Base-by-base conservation (phyloP, 2,329 filamentous ascomycete genomes). In the Venturia oleaginea region DNA sequence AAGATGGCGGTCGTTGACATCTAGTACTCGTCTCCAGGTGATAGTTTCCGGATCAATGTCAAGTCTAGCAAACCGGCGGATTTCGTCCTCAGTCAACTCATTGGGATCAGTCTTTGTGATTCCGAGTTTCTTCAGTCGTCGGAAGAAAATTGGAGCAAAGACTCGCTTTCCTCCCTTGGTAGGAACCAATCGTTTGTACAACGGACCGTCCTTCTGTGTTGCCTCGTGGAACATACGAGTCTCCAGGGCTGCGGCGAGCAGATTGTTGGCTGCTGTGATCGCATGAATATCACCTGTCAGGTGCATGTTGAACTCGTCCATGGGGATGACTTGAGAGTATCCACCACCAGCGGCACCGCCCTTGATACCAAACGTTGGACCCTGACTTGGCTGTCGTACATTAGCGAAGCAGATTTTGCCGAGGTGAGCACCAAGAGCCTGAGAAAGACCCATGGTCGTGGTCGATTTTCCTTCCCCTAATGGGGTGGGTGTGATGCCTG, bases 251-350 rank as follows among this genome's bases (percentile, higher is more conserved):
- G 94, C 94, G 55, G 94, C 93, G 54, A 99, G 84, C 65, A 99
- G 82, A 78, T 99, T 99, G 83, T 97, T 99, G 43, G 94, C 94
- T 34, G 93, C 93, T 63, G 92, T 92, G 72, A 99, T 94, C 68
- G 94, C 94, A 76, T 99, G 94, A 65, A 99, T 97, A 75, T 99
- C 94, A 71, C 94, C 94, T 64, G 94, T 99, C 72, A 99, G 80
- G 76, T 99, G 94, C 73, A 99, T 81, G 78, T 99, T 99, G 82
- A 99, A 99, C 77, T 99, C 94, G 71, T 99, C 94, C 94, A 99
- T 99, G 66, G 94, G 94, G 71, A 99, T 97, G 73, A 99, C 94
- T 76, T 99, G 94, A 76, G 91, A 96, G 84, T 97, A 99, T 46
- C 94, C 94, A 76, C 94, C 94, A 72, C 94, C 94, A 65, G 94